Percentiles rank a stretch among this genome's conserved stretches.
phyloP scores from a whole-genome alignment of 169 alveolate genomes.

The Eimeria maxima region DNA sequence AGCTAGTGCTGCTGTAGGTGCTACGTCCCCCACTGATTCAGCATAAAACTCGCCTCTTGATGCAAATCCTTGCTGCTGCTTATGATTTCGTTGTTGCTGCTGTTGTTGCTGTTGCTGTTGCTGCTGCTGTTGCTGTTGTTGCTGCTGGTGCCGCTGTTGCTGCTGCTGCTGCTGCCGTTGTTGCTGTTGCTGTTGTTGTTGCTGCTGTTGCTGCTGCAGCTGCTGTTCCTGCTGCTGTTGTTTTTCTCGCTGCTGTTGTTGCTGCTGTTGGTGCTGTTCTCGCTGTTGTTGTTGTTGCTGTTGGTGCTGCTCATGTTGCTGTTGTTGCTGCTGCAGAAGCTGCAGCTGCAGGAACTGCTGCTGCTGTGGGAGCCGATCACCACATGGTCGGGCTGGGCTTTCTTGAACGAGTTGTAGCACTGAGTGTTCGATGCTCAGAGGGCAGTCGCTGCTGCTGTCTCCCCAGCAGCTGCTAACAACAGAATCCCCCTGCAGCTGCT shows the following conservation, averaged over 20 bases:
- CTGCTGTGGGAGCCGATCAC: constrained; percentile 39
- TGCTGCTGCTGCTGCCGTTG: constrained; percentile 26
- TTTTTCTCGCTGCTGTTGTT: neutral
- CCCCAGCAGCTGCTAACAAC: too few relatives aligned
- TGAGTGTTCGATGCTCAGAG: too few relatives aligned
- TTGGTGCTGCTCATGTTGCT: neutral
- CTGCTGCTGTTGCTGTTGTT: constrained; percentile 1
- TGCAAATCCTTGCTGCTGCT: constrained; percentile 13
- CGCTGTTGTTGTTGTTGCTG: neutral
- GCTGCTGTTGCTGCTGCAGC: constrained; percentile 6
- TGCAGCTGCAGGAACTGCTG: neutral
- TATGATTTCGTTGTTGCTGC: neutral
- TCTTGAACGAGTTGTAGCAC: too few relatives aligned
- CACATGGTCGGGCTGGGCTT: too few relatives aligned
- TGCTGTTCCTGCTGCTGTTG: neutral
- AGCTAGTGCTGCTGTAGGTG: too few relatives aligned
- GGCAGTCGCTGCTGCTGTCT: too few relatives aligned
- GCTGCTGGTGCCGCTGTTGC: constrained; percentile 43
- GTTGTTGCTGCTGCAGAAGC: constrained; percentile 25
- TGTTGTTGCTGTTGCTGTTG: constrained; percentile 4
- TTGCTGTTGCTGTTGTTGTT: neutral
- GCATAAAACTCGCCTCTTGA: too few relatives aligned
- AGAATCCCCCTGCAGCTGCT: too few relatives aligned
- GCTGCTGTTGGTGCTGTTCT: constrained; percentile 8
- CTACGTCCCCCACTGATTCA: too few relatives aligned